Conservation (phyloP, 768 basidiomycete genomes). For the Pisolithus microcarpus region DNA sequence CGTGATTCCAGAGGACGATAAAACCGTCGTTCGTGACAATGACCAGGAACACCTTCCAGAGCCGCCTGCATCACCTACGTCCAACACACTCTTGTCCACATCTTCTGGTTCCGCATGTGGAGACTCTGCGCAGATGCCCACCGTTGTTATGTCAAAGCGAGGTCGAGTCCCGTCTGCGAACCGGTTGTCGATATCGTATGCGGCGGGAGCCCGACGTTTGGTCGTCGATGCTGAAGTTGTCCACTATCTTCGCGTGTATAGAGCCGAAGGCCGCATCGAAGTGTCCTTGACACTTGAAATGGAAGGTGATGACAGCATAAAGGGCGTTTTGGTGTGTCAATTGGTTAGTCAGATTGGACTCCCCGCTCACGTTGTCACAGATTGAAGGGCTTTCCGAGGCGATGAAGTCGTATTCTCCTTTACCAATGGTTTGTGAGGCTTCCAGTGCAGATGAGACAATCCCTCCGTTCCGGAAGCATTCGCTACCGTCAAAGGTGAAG, state of each 20-base stretch:
- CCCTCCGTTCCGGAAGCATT: conserved; percentile 60
- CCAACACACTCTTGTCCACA: conserved; percentile 38
- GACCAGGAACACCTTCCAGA: conserved; percentile 48
- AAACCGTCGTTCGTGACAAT: conserved; percentile 8
- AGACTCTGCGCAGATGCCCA: conserved; percentile 34
- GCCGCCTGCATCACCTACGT: conserved; percentile 50
- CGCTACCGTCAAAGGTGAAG: conserved; percentile 49
- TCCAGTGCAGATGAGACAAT: conserved; percentile 53
- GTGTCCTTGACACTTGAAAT: conserved; percentile 57
- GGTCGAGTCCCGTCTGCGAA: conserved; percentile 63
- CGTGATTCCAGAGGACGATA: conserved; percentile 12
- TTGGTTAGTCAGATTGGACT: conserved; percentile 2
- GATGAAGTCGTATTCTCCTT: conserved; percentile 61
- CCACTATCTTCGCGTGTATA: conserved; percentile 69
- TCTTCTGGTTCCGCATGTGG: conserved; percentile 36
- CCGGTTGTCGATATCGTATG: conserved; percentile 92
- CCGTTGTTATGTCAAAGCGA: conserved; percentile 23
- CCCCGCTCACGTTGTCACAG: conserved; percentile 32
- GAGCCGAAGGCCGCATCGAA: conserved; percentile 82
- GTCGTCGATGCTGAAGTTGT: conserved; percentile 88
- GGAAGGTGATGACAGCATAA: conserved; percentile 49
- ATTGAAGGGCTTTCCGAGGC: conserved; percentile 68
- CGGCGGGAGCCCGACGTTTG: conserved; percentile 77
- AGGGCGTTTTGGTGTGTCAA: conserved; percentile 66
- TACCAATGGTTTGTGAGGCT: conserved; percentile 39